Evolutionary conservation across 805 yeast species (phyloP).

Genomic region (Metschnikowia picachoensis): DNA sequence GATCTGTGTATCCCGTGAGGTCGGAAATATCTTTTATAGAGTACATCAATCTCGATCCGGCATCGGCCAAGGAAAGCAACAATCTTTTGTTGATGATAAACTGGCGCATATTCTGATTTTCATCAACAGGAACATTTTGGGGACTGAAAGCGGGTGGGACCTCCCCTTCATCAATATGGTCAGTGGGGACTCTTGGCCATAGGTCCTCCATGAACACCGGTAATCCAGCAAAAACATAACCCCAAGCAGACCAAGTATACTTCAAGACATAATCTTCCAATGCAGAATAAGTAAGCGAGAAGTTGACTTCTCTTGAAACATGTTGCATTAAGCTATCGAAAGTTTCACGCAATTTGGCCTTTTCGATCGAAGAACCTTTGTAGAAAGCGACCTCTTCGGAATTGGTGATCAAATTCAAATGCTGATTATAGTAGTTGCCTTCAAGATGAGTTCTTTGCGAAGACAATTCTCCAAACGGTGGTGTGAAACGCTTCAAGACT

Average conservation of each 20-base stretch:
- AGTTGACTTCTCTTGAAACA: slow-evolving; percentile 49
- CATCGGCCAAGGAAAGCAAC: slow-evolving; percentile 88
- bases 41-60: slow-evolving; percentile 91
- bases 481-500: slow-evolving; percentile 68
- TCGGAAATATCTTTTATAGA: slow-evolving; percentile 91
- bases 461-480: slow-evolving; percentile 77
- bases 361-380: slow-evolving; percentile 81
- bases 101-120: slow-evolving; percentile 70
- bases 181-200: slow-evolving; percentile 26
- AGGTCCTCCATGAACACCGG: slow-evolving; percentile 71
- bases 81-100: slow-evolving; percentile 87
- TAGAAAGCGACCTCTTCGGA: slow-evolving; percentile 94
- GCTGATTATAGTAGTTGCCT: slow-evolving; percentile 85
- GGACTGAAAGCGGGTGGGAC: slow-evolving; percentile 11
- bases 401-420: slow-evolving; percentile 78
- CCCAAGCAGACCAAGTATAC: slow-evolving; percentile 93
- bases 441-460: slow-evolving; percentile 73
- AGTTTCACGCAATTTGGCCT: slow-evolving; percentile 54
- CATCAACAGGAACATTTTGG: slow-evolving; percentile 28
- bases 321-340: slow-evolving; percentile 56
- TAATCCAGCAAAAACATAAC: slow-evolving; percentile 84
- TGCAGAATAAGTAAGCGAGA: slow-evolving; percentile 64
- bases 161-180: slow-evolving; percentile 19
- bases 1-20: slow-evolving; percentile 83
- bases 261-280: slow-evolving; percentile 84